Evolutionary conservation across 2,329 filamentous ascomycete species (phyloP).

Genomic region (Westerdykella ornata): DNA sequence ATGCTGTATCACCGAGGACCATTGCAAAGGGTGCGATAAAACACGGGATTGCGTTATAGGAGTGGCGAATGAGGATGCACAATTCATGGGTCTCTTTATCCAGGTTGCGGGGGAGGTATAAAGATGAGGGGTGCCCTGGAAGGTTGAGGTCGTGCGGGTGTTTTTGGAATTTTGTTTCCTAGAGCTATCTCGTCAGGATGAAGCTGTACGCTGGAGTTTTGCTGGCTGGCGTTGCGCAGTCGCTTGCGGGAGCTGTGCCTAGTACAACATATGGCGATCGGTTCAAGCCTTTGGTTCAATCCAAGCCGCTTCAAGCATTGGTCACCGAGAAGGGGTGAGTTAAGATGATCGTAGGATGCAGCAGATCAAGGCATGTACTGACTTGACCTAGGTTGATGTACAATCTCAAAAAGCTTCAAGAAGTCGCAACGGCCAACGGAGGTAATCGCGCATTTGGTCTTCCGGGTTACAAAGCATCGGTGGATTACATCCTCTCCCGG

Average conservation of each 20-base stretch:
- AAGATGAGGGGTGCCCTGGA: constrained; percentile 6
- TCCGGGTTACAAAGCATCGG: constrained; percentile 53
- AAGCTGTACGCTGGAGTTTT: constrained; percentile 20
- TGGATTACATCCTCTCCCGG: constrained; percentile 51
- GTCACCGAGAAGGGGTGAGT: constrained; percentile 37
- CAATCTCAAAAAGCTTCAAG: constrained; percentile 50
- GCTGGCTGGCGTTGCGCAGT: constrained; percentile 20
- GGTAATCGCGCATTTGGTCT: constrained; percentile 56
- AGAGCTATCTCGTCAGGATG: constrained; percentile 14
- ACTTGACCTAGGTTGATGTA: constrained; percentile 42
- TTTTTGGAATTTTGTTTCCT: constrained; percentile 1
- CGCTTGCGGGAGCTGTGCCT: constrained; percentile 18
- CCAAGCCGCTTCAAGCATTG: constrained; percentile 37
- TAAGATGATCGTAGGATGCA: neutral
- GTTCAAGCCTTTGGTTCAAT: constrained; percentile 27
- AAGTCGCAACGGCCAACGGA: constrained; percentile 50
- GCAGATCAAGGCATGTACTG: neutral
- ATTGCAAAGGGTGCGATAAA: constrained; percentile 14
- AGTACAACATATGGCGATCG: constrained; percentile 16
- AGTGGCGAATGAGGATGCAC: constrained; percentile 4
- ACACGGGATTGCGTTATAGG: constrained; percentile 10
- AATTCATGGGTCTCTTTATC: constrained; percentile 9
- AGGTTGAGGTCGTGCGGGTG: neutral
- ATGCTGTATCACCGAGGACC: constrained; percentile 17
- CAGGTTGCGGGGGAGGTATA: constrained; percentile 10